phyloP scores from a whole-genome alignment of 768 basidiomycete genomes.

The Psilocybe sp. region DNA sequence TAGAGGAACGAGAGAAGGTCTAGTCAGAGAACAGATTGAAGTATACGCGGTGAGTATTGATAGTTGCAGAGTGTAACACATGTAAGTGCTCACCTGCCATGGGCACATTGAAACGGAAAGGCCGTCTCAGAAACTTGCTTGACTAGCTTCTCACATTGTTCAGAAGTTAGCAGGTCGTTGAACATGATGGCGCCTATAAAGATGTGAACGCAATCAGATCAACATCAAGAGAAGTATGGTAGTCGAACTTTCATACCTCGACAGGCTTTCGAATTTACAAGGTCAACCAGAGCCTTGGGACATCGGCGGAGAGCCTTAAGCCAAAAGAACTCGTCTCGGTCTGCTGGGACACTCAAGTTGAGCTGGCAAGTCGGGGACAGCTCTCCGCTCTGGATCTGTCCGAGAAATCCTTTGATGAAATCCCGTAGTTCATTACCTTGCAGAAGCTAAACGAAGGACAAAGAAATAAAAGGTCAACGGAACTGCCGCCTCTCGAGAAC shows the following conservation, averaged over 20 bases:
- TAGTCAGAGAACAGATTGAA: constrained; percentile 15
- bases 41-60: constrained; percentile 6
- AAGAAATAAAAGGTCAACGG: constrained; percentile 6
- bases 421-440: constrained; percentile 70
- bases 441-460: constrained; percentile 45
- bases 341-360: constrained; percentile 15
- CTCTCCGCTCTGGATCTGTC: constrained; percentile 51
- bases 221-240: background rate
- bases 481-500: constrained; percentile 4
- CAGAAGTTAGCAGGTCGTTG: constrained; percentile 69
- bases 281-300: constrained; percentile 76
- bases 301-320: constrained; percentile 74
- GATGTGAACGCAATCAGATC: background rate
- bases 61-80: constrained; percentile 6
- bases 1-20: constrained; percentile 41
- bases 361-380: constrained; percentile 25
- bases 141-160: constrained; percentile 73
- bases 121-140: constrained; percentile 63
- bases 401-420: constrained; percentile 71
- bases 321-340: constrained; percentile 47
- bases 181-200: constrained; percentile 92
- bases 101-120: constrained; percentile 95
- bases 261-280: constrained; percentile 95
- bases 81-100: constrained; percentile 63
- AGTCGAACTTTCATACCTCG: constrained; percentile 54